Conservation (phyloP, 345 rosid genomes). For the Garcia nutans region DNA sequence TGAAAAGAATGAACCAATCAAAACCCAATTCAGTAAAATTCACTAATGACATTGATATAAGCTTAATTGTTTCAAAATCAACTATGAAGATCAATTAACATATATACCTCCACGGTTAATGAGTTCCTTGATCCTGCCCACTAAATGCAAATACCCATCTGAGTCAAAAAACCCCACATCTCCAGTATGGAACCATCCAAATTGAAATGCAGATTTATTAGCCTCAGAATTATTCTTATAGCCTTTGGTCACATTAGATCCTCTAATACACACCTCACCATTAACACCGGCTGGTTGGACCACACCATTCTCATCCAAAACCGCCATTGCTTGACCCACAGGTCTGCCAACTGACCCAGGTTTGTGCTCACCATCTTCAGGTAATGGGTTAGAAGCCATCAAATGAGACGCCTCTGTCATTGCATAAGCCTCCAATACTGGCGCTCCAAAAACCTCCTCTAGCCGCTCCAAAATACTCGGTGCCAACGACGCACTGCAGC, state of each 20-base stretch:
- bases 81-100: not conserved
- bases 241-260: slow-evolving; percentile 85
- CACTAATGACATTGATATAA: not conserved
- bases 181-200: slow-evolving; percentile 96
- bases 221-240: slow-evolving; percentile 91
- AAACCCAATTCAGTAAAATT: not conserved
- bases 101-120: slow-evolving; percentile 89
- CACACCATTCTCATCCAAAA: slow-evolving; percentile 66
- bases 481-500: slow-evolving; percentile 88
- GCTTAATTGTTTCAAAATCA: not conserved
- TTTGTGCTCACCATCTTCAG: slow-evolving; percentile 72
- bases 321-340: slow-evolving; percentile 77
- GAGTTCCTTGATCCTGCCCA: slow-evolving; percentile 95
- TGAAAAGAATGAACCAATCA: slow-evolving; percentile 21
- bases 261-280: slow-evolving; percentile 89
- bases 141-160: slow-evolving; percentile 83
- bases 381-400: slow-evolving; percentile 81
- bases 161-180: slow-evolving; percentile 74
- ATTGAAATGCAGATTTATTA: slow-evolving; percentile 68
- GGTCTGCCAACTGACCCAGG: slow-evolving; percentile 86
- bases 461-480: slow-evolving; percentile 70
- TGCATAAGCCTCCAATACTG: slow-evolving; percentile 88
- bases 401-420: slow-evolving; percentile 87
- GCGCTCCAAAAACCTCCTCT: slow-evolving; percentile 75
- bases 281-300: slow-evolving; percentile 38